Evolutionary conservation across 495 filamentous ascomycete genomes (phyloP), one percentile per base, ranked within the genome.

Genomic region (Pyronema domesticum): DNA sequence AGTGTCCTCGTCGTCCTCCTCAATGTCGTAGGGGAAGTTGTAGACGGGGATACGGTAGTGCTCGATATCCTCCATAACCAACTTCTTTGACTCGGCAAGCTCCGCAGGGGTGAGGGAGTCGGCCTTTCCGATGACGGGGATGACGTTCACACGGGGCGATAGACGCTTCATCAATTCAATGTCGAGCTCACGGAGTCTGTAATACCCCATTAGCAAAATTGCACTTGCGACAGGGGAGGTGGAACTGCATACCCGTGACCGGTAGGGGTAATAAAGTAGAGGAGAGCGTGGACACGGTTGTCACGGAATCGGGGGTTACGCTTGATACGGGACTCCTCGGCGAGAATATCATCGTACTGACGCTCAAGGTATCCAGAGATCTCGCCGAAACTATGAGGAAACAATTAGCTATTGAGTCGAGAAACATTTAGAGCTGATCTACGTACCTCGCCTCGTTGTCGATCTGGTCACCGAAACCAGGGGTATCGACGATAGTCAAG

Each of bases 51-150:
- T 98, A 68, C 91, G 85, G 76, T 98, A 98, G 71, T 98, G 91
- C 69, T 98, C 91, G 59, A 98, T 98, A 65, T 98, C 91, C 73
- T 98, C 91, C 93, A 98, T 98, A 64, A 98, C 88, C 50, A 98
- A 76, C 74, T 95, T 96, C 79, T 98, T 98, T 39, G 89, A 95
- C 70, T 98, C 93, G 53, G 91, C 91, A 53, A 96, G 80, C 72
- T 98, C 91, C 50, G 85, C 82, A 45, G 93, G 93, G 46, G 91
- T 98, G 54, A 98, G 83, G 30, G 91, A 89, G 67, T 98, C 91
- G 65, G 91, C 91, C 69, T 95, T 95, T 67, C 91, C 91, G 66
- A 98, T 94, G 55, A 98, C 91, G 60, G 91, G 91, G 60, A 98
- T 96, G 51, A 98, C 93, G 71, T 98, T 98, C 64, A 95, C 91